These are phyloP conservation scores for Fomes fomentarius DNA, from an alignment of 1,284 basidiomycete genomes.

Conservation along the genomic window DNA sequence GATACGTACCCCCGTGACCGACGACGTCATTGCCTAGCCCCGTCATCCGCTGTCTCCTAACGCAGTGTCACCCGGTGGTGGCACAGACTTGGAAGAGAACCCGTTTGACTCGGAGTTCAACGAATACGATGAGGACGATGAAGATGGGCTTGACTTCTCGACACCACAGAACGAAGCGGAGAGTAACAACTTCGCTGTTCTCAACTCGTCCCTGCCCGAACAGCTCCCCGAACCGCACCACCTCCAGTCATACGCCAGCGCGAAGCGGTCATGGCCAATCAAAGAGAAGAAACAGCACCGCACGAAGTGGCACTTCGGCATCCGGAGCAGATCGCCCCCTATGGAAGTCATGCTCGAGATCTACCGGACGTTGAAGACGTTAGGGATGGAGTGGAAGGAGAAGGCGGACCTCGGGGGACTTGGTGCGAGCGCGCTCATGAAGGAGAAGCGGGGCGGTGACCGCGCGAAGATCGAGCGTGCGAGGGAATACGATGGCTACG, in stretches of 20 bases:
- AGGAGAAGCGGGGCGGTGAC: conserved; percentile 28
- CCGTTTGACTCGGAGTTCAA: conserved; percentile 78
- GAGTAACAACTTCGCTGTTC: conserved; percentile 78
- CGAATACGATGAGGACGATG: conserved; percentile 61
- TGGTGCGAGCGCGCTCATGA: conserved; percentile 45
- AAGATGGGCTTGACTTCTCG: conserved; percentile 65
- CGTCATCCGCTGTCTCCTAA: conserved; percentile 53
- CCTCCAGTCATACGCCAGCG: conserved; percentile 64
- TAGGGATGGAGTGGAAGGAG: conserved; percentile 99
- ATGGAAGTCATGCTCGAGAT: conserved; percentile 99
- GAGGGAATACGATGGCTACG: conserved; percentile 62
- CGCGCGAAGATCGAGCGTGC: conserved; percentile 63
- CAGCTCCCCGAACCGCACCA: conserved; percentile 55
- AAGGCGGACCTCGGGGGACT: conserved; percentile 74
- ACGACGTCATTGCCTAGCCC: conserved; percentile 47
- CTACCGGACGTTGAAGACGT: conserved; percentile 87
- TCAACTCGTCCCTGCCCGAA: conserved; percentile 81
- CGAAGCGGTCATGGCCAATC: conserved; percentile 54
- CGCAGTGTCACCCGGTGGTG: conserved; percentile 60
- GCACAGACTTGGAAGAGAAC: conserved; percentile 63
- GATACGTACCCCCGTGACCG: neutral
- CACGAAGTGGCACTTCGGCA: conserved; percentile 98
- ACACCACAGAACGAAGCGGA: conserved; percentile 50
- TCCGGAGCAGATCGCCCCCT: conserved; percentile 91
- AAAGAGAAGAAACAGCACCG: conserved; percentile 70